Conservation (phyloP, 2,329 filamentous ascomycete species). For the Catunica adiposa region DNA sequence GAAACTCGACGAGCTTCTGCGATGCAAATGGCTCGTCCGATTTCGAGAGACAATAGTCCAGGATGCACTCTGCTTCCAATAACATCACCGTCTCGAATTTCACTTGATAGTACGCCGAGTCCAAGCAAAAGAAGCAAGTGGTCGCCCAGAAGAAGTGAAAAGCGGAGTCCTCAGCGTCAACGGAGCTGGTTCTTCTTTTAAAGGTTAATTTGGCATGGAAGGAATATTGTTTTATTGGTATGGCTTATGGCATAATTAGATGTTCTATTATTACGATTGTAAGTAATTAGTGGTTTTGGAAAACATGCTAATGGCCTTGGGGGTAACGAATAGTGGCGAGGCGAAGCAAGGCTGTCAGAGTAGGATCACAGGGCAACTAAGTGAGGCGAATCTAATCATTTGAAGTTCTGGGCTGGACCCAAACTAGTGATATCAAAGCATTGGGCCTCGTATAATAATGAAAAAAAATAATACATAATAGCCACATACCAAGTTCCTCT, state of each 20-base stretch:
- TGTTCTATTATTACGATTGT: not conserved
- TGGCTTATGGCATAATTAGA: conserved; percentile 4
- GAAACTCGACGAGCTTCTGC: not conserved
- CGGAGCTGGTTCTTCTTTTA: conserved; percentile 4
- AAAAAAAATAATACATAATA: not conserved
- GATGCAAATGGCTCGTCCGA: not conserved
- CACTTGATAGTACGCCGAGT: not conserved
- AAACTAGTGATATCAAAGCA: too few species aligned
- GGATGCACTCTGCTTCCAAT: not conserved
- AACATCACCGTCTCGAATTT: not conserved
- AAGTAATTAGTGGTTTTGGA: not conserved
- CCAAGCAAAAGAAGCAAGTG: not conserved
- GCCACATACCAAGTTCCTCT: conserved; percentile 21
- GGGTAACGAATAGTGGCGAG: not conserved
- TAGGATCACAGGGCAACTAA: not conserved
- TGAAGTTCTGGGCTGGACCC: conserved; percentile 7
- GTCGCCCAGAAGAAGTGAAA: not conserved
- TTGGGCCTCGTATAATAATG: not conserved
- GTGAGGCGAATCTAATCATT: too few species aligned
- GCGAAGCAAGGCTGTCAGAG: too few species aligned
- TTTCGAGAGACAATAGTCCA: not conserved
- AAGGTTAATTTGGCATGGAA: not conserved
- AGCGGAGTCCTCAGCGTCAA: not conserved
- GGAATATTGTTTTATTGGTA: too few species aligned
- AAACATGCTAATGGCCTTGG: not conserved